Conservation (phyloP, 495 filamentous ascomycete genomes). For the Pseudoneurospora amorphoporcata region DNA sequence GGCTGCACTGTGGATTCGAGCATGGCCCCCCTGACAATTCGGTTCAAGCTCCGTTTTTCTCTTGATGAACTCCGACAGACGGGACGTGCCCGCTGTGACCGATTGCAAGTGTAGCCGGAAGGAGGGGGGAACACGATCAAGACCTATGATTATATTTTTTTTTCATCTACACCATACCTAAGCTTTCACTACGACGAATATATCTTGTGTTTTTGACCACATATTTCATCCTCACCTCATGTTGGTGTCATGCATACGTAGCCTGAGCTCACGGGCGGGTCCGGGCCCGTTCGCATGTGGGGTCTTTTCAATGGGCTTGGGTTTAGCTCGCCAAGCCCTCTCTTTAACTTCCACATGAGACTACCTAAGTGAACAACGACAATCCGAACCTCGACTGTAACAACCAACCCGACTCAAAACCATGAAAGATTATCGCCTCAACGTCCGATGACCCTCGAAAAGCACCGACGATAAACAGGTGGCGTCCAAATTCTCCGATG, state of each 20-base stretch:
- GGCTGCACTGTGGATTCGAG: background rate
- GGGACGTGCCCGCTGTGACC: background rate
- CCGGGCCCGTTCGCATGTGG: background rate
- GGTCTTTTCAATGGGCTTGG: background rate
- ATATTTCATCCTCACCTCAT: background rate
- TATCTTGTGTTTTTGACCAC: background rate
- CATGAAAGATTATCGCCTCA: background rate
- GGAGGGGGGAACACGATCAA: background rate
- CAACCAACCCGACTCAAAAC: background rate
- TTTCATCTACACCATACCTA: background rate
- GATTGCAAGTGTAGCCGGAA: background rate
- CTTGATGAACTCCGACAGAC: background rate
- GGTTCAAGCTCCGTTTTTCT: background rate
- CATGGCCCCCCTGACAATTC: background rate
- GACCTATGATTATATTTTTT: background rate
- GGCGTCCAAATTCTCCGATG: background rate
- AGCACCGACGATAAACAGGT: background rate
- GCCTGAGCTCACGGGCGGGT: background rate
- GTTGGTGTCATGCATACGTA: background rate
- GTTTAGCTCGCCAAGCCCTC: background rate
- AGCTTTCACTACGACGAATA: background rate
- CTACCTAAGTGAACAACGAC: background rate
- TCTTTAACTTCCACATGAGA: background rate
- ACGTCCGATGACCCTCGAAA: background rate
- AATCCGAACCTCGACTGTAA: background rate